These are phyloP conservation scores for Suillus ampliporus DNA, from an alignment of 768 basidiomycete genomes.

Conservation along the genomic window DNA sequence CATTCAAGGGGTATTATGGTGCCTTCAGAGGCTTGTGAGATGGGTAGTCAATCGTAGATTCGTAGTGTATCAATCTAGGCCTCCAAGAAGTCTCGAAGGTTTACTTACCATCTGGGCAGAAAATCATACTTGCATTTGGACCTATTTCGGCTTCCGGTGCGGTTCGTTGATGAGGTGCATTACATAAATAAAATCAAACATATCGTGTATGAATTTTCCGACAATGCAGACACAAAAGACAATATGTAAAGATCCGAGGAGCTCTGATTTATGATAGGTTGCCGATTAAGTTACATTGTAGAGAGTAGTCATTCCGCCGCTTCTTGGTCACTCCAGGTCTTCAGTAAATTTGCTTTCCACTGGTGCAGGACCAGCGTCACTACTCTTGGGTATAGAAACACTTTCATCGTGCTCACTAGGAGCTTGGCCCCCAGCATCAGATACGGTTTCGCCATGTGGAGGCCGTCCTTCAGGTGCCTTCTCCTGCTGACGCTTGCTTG, in stretches of 20 bases:
- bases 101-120: too few relatives aligned
- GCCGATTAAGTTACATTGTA: neutral
- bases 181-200: slow-evolving; percentile 1
- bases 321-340: slow-evolving; percentile 9
- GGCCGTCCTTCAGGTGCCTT: slow-evolving; percentile 70
- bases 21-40: neutral
- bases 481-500: slow-evolving; percentile 69
- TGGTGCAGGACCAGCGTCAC: slow-evolving; percentile 37
- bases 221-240: neutral
- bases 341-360: slow-evolving; percentile 39
- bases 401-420: slow-evolving; percentile 16
- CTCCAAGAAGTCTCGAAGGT: too few relatives aligned
- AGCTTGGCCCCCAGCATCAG: slow-evolving; percentile 17
- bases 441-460: slow-evolving; percentile 33
- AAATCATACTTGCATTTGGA: neutral
- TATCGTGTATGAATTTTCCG: neutral
- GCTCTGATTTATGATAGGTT: neutral
- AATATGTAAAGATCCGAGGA: neutral
- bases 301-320: neutral
- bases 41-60: neutral
- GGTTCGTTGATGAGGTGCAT: neutral
- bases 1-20: neutral
- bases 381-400: slow-evolving; percentile 11
- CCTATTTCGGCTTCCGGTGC: neutral
- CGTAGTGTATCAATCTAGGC: neutral